Evolutionary conservation across 805 yeast species (phyloP).

Genomic region (Tetrapisispora nanseiensis): DNA sequence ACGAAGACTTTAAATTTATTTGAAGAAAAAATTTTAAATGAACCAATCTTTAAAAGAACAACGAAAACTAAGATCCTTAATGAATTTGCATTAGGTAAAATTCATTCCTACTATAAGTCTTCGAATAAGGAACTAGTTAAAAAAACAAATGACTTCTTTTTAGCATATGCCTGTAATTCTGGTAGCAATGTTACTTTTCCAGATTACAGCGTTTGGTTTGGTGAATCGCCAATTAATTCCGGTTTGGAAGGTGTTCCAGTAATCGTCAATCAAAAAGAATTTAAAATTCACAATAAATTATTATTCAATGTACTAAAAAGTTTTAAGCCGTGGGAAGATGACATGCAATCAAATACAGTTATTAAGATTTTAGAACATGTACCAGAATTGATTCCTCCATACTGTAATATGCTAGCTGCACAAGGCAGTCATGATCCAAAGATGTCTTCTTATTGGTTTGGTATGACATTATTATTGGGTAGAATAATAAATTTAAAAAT

Average conservation of each 20-base stretch:
- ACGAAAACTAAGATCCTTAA: conserved; percentile 69
- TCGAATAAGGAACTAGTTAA: conserved; percentile 30
- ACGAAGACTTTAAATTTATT: conserved; percentile 37
- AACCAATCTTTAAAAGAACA: conserved; percentile 49
- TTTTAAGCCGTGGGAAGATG: conserved; percentile 77
- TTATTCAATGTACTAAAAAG: conserved; percentile 51
- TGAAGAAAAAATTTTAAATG: conserved; percentile 44
- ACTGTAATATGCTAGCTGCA: conserved; percentile 46
- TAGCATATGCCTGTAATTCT: conserved; percentile 40
- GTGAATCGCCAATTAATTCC: conserved; percentile 14
- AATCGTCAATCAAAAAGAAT: conserved; percentile 40
- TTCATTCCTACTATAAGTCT: conserved; percentile 44
- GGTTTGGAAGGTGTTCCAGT: conserved; percentile 33
- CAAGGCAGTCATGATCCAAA: conserved; percentile 74
- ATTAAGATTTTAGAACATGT: conserved; percentile 40
- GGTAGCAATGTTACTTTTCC: conserved; percentile 37
- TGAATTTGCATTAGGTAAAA: conserved; percentile 57
- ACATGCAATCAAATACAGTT: conserved; percentile 47
- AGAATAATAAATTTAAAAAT: conserved; percentile 49
- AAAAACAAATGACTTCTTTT: conserved; percentile 38
- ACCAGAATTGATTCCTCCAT: conserved; percentile 70
- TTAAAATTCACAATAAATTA: conserved; percentile 57
- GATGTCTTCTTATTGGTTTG: conserved; percentile 72
- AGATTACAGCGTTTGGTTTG: conserved; percentile 45
- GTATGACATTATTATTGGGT: conserved; percentile 53